These are phyloP conservation scores for Carallia brachiata DNA, from an alignment of 345 rosid genomes.

Conservation along the genomic window DNA sequence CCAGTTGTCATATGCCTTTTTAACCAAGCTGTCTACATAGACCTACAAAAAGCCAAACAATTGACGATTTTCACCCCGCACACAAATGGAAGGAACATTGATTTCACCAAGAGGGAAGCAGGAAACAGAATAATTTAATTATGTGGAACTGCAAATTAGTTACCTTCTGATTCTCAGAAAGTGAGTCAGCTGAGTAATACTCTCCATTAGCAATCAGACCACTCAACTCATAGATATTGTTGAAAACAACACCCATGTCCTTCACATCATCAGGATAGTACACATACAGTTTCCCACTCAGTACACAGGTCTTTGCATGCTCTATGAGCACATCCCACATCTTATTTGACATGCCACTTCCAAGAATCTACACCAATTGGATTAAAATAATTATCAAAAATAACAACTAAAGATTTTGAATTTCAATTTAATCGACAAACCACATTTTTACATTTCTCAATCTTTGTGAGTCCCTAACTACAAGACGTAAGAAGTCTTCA, in stretches of 20 bases:
- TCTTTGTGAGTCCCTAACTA: constrained; percentile 78
- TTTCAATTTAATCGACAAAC: constrained; percentile 14
- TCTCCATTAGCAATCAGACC: constrained; percentile 76
- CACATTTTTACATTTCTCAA: constrained; percentile 63
- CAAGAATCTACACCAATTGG: constrained; percentile 67
- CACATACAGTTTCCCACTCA: constrained; percentile 75
- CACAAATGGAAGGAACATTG: neutral
- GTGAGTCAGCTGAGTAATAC: constrained; percentile 65
- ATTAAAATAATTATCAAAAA: constrained; percentile 17
- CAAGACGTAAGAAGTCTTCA: constrained; percentile 81
- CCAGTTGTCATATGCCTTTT: constrained; percentile 33
- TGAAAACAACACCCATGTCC: constrained; percentile 70
- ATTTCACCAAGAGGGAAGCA: neutral
- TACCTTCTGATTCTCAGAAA: constrained; percentile 87
- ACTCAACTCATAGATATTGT: constrained; percentile 71
- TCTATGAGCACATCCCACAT: constrained; percentile 98
- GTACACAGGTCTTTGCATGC: constrained; percentile 88
- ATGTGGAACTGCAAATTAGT: neutral
- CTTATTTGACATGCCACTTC: constrained; percentile 99
- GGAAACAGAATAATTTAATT: neutral
- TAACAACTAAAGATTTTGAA: neutral
- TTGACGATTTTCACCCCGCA: neutral
- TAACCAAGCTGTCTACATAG: constrained; percentile 26
- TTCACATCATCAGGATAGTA: constrained; percentile 68
- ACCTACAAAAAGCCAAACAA: constrained; percentile 9